Base-by-base conservation (phyloP, 2,329 filamentous ascomycete genomes). In the Penicillium thymicola region DNA sequence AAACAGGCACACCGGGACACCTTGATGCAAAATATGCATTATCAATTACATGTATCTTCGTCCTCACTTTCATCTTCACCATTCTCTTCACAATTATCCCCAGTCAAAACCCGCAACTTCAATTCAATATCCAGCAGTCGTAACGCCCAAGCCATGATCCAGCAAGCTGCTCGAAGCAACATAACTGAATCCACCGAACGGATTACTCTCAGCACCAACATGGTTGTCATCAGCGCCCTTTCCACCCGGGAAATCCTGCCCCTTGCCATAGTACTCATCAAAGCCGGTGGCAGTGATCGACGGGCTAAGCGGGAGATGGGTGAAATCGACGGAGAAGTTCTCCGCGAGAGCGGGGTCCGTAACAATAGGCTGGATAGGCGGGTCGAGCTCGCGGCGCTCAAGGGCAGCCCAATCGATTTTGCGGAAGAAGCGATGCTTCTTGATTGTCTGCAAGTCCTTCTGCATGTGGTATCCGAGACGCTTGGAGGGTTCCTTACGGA, bases 321-420 rank as follows among this genome's bases (percentile, higher is more conserved):
- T 99, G 72, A 99, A 99, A 71, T 97, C 92, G n/a, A 81, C 80
- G 0, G 89, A 85, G 75, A 99, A 99, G 76, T 99, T 99, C 82
- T 99, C 95, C 0, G 94, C 94, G 44, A 97, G 81, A 72, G 95
- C 92, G 0, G 94, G 94, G 68, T 99, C 92, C 0, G 94, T 97
- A 69, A 99, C 93, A 67, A 97, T 82, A 16, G 94, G 94, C 70
- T 89, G 85, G 66, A 99, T 97, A 0, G 94, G 94, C 1, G 94
- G 89, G 65, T 90, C 88, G 45, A 96, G 65, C 74, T 97, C 90
- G 36, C 93, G 84, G 28, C 84, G 85, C 60, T 89, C 91, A 14
- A 99, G 83, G 67, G 87, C 88, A 76, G 86, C 88, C 94, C 94
- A 99, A 77, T 99, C 88, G 68, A 99, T 95, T 78, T 91, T 94